Base-by-base conservation (phyloP, 1,139 yeast species). In the Pneumocystis oryctolagi region DNA sequence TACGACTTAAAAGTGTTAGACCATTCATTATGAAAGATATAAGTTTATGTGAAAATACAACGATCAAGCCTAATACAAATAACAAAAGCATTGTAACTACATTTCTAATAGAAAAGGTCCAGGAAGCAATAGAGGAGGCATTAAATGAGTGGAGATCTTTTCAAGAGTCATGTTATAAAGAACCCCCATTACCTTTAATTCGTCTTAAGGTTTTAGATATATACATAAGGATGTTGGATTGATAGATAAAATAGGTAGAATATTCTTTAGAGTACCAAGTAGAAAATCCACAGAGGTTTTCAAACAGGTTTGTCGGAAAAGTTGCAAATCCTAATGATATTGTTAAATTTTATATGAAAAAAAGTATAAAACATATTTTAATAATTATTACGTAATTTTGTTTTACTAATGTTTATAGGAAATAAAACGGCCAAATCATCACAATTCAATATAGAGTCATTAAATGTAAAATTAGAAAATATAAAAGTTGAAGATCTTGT, bases 311-410 rank as follows among this genome's bases (percentile, higher is more conserved):
- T 77, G 95, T 88, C 5, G 97, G 96, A 0, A 79, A 79, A 66
- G 95, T 92, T 3, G 98, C 98, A 14, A 92, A 92, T 71, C 83
- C 85, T 12, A 85, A 87, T 70, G 95, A 90, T 69, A 88, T 90
- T 9, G 82, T 92, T 1, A 84, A 83, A 61, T 86, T 87, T 70
- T 82, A 82, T 70, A 82, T 84, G 70, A 80, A 76, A 69, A 61
- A 59, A 6, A 63, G 66, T 9, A 62, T 12, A 62, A 66, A 53
- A 60, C 20, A 63, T 58, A 35, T 32, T 16, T 28, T 18, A 28
- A 5, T 9, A n/a, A 25, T 47, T 12, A 25, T 18, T 6, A 39
- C 30, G 5, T 42, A 25, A 12, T 42, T 40, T 16, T 40, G 32
- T 18, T 12, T 47, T 8, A 57, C 47, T 59, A 37, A 47, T 59